A percentile compares a stretch with the other conserved stretches of the same genome.
phyloP scores from a whole-genome alignment of 1,284 basidiomycete genomes.

The Hemileia vastatrix region DNA sequence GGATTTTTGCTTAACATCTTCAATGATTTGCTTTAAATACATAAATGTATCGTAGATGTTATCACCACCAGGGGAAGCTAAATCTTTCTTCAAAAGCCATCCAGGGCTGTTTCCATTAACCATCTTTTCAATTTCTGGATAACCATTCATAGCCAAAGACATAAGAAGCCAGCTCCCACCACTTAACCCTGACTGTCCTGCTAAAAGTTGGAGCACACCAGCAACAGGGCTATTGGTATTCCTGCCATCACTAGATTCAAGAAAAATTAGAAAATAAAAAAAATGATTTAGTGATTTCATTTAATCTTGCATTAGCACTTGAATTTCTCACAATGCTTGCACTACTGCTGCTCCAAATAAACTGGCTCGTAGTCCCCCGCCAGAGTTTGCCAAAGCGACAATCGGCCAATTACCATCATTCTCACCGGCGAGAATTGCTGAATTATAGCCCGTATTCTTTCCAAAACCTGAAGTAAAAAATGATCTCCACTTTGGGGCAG shows the following conservation, averaged over 20 bases:
- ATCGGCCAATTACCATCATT: conserved; percentile 4
- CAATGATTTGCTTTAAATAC: conserved; percentile 2
- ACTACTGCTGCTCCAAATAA: conserved; percentile 17
- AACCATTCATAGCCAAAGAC: conserved; percentile 36
- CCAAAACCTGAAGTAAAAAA: conserved; percentile 7
- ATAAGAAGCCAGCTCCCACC: conserved; percentile 40
- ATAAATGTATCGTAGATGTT: neutral
- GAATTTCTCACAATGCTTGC: conserved; percentile 10
- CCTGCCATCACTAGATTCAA: neutral
- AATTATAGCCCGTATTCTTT: conserved; percentile 8
- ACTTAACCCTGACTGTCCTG: conserved; percentile 38
- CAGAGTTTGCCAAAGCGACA: conserved; percentile 11
- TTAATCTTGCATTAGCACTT: neutral
- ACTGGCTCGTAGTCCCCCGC: conserved; percentile 7
- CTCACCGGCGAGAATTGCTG: neutral
- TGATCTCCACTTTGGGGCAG: neutral
- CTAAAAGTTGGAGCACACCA: conserved; percentile 39
- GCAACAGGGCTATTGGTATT: conserved; percentile 25
- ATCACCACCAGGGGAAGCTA: neutral
- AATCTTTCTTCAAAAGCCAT: neutral
- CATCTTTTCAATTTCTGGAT: neutral
- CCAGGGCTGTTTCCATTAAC: too few relatives aligned
- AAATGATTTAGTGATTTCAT: neutral
- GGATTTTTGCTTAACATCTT: neutral
- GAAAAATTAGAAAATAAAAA: too few relatives aligned